Evolutionary conservation across 2,329 filamentous ascomycete genomes (phyloP), one percentile per base, ranked within the genome.

Genomic region (Stagonosporopsis vannaccii): DNA sequence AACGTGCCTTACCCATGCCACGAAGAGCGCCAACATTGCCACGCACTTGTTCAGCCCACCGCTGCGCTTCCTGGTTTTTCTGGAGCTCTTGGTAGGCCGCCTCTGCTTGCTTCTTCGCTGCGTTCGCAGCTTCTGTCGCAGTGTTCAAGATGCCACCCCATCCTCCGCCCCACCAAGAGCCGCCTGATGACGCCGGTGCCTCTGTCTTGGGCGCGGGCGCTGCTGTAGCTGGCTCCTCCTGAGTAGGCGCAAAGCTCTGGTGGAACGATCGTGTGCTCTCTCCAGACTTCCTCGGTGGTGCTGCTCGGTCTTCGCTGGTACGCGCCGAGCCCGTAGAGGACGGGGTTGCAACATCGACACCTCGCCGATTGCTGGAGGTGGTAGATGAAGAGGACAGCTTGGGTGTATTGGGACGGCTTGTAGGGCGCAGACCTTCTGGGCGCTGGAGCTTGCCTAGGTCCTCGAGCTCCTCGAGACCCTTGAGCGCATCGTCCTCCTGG

Each of bases 61-160:
- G 90, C 80, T 94, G 93, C 47, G 94, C 95, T 76, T 99, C 95
- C 73, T 98, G 92, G 69, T 96, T 97, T 73, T 95, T 89, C 75
- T 97, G 91, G 43, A 99, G 93, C 76, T 98, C 92, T 75, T 94
- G 96, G 62, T 96, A 93, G 0, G 93, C 90, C 7, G 89, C 91
- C 78, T 97, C 93, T 42, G 95, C 94, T 75, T 94, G 91, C 81
- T 96, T 96, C 78, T 96, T 87, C 23, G 90, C 91, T n/a, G 90
- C 89, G 62, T 81, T 86, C 32, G 92, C 92, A 0, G 92, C 94
- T 22, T 90, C 89, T 54, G 81, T 87, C 36, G 92, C 92, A 0
- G 91, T 93, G 37, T 90, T 91, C 69, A 95, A 84, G 48, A 97
- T 79, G 20, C 91, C 89, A 71, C 92, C 92, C 90, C 92, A 97